Conservation (phyloP, 202 grass and related monocot species). For the Eragrostis tef region DNA sequence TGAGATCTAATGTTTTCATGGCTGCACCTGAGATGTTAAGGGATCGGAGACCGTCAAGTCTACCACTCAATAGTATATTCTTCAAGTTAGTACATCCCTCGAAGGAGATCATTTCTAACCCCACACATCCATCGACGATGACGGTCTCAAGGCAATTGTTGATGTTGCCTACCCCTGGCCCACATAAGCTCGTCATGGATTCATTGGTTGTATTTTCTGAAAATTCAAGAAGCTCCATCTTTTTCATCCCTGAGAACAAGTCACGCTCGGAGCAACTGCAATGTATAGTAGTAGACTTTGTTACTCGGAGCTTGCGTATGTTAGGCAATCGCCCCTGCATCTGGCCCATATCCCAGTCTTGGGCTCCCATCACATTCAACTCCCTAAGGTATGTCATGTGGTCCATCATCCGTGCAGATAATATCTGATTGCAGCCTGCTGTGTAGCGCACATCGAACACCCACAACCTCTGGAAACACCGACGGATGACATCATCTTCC, state of each 20-base stretch:
- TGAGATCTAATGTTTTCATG: too few species aligned
- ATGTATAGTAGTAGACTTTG: background rate
- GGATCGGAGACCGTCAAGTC: fast-evolving
- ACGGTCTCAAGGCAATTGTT: background rate
- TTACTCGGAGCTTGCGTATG: background rate
- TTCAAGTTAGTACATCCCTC: background rate
- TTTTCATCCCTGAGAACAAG: background rate
- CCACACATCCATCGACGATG: background rate
- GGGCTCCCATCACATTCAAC: too few species aligned
- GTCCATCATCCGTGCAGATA: too few species aligned
- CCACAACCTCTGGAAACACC: background rate
- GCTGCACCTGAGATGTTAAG: background rate
- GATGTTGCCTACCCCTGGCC: background rate
- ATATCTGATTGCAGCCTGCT: too few species aligned
- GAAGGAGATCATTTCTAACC: background rate
- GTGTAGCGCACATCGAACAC: too few species aligned
- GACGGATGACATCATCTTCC: background rate
- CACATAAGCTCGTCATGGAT: background rate
- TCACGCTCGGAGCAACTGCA: too few species aligned
- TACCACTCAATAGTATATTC: background rate
- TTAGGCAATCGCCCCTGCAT: background rate
- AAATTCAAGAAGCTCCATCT: constrained; percentile 6
- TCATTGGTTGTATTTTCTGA: background rate
- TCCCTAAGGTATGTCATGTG: too few species aligned
- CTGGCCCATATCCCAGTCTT: too few species aligned